Base-by-base conservation (phyloP, 768 basidiomycete species). In the Pisolithus marmoratus region DNA sequence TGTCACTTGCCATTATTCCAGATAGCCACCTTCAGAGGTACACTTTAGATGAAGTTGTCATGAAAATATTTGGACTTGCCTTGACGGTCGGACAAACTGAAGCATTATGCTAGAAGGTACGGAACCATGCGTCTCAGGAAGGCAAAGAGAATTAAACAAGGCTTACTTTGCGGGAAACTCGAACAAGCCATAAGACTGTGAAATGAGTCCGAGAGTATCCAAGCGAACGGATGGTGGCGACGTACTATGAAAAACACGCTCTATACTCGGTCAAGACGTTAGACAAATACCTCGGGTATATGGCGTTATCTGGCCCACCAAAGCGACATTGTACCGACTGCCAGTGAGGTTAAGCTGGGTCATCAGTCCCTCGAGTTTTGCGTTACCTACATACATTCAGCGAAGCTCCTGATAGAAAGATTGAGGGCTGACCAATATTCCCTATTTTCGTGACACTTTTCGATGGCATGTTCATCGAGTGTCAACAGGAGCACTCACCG, bases 221-320 rank as follows among this genome's bases (percentile, higher is more conserved):
- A 49, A 40, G 9, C 23, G 48, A 29, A 50, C 48, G 17, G 8
- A 22, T 38, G 17, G 17, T 22, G 23, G 17, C 11, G 0, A 67
- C 81, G 49, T 58, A 85, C 84, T 41, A 87, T 77, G 61, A 85
- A 86, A 59, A 77, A 87, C 78, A 83, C 81, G 0, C 83, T 85
- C 84, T 86, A 49, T 9, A 31, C 29, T 2, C 34, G 15, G 26
- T 55, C 1, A 45, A 34, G 22, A 14, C n/a, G n/a, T n/a, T 12
- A n/a, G 1, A 2, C 26, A 4, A 8, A 51, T 14, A 22, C 11
- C 22, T 14, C 19, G 22, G 7, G 9, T 43, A 11, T 5, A 23
- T 43, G 4, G 15, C 26, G 34, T 17, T 9, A 41, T 14, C 4
- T 2, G 15, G 46, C 72, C 12, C 45, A n/a, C n/a, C n/a, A n/a